Evolutionary conservation across 768 basidiomycete genomes (phyloP).

Genomic region (Coprinellus micaceus): DNA sequence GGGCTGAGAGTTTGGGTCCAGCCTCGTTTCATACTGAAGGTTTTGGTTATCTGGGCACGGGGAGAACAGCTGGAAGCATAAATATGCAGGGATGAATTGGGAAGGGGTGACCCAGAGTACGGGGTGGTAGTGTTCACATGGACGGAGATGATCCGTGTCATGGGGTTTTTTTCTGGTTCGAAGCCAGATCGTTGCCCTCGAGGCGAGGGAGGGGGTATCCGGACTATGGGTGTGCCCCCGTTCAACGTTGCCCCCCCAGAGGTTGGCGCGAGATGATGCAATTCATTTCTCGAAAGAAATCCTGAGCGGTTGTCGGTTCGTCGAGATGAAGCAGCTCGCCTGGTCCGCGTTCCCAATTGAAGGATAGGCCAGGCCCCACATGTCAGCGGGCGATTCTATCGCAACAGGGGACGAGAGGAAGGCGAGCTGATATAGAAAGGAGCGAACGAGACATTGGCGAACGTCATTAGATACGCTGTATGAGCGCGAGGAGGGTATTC

Average conservation of each 20-base stretch:
- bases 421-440: not conserved
- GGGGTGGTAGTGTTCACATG: slow-evolving; percentile 4
- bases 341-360: not conserved
- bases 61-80: not conserved
- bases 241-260: no score
- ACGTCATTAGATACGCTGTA: slow-evolving; percentile 4
- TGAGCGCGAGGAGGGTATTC: not conserved
- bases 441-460: not conserved
- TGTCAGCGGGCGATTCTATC: not conserved
- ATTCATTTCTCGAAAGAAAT: not conserved
- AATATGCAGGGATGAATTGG: not conserved
- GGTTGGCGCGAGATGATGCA: not conserved
- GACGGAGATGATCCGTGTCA: slow-evolving; percentile 8
- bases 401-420: not conserved
- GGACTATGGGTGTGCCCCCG: not conserved
- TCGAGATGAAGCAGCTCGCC: not conserved
- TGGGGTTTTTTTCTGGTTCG: not conserved
- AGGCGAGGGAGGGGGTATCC: not conserved
- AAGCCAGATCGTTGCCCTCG: not conserved
- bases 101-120: not conserved
- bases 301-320: not conserved
- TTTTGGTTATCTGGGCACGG: not conserved
- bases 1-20: not conserved
- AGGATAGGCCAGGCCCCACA: not conserved
- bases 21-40: not conserved